phyloP scores from a whole-genome alignment of 1,284 basidiomycete species.

The Nidula niveotomentosa region DNA sequence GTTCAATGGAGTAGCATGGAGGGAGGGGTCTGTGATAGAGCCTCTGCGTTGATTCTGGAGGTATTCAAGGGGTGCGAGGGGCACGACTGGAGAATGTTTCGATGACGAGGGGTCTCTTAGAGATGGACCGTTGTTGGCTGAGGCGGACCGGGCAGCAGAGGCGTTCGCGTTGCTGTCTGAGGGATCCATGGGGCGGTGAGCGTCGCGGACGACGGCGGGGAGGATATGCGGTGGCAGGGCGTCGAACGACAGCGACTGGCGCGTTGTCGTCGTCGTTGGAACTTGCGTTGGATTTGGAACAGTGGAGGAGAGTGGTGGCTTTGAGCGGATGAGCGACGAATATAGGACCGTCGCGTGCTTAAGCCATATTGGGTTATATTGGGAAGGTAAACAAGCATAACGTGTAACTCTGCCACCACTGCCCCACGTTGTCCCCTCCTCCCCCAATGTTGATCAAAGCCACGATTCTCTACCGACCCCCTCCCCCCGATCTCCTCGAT shows the following conservation, averaged over 20 bases:
- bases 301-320: background rate
- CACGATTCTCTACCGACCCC: background rate
- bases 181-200: slow-evolving; percentile 5
- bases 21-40: slow-evolving; percentile 77
- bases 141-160: background rate
- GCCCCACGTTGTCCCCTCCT: background rate
- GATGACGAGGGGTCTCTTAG: slow-evolving; percentile 15
- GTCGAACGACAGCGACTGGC: too few species aligned
- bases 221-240: background rate
- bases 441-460: background rate
- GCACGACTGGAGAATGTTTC: slow-evolving; percentile 31
- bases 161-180: background rate
- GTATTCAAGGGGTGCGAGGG: slow-evolving; percentile 71
- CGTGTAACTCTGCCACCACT: slow-evolving; percentile 21
- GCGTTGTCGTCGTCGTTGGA: too few species aligned
- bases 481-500: background rate
- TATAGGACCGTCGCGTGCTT: slow-evolving; percentile 20
- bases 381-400: slow-evolving; percentile 29
- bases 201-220: background rate
- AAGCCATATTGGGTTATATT: slow-evolving; percentile 39
- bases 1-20: slow-evolving; percentile 54
- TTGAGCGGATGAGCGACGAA: slow-evolving; percentile 10
- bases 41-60: slow-evolving; percentile 76
- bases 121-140: slow-evolving; percentile 9
- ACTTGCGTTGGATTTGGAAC: background rate